A percentile compares a stretch with the other conserved stretches of the same genome.
Conservation (phyloP, 148 eudicot species). For the Fagopyrum homotropicum region DNA sequence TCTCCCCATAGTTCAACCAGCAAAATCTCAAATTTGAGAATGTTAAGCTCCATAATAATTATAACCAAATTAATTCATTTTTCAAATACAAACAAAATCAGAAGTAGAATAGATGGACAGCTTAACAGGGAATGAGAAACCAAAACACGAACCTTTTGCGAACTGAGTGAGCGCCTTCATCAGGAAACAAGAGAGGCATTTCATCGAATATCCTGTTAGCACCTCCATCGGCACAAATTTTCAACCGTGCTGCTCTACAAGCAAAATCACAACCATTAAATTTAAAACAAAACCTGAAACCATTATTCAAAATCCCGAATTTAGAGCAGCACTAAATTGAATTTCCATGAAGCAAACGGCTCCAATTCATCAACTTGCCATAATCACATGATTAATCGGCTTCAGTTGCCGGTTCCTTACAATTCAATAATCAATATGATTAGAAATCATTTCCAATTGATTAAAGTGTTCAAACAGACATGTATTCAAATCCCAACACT, state of each 20-base stretch:
- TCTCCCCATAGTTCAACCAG: no score
- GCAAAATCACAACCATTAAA: conserved; percentile 8
- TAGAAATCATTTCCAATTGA: background rate
- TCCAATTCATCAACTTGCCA: background rate
- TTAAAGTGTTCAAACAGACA: background rate
- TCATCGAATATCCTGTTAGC: conserved; percentile 77
- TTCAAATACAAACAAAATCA: no score
- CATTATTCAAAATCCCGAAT: background rate
- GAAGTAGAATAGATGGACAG: background rate
- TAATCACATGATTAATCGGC: no score
- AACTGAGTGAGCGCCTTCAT: conserved; percentile 33
- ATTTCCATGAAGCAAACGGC: background rate
- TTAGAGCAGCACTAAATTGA: background rate
- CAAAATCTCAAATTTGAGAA: no score
- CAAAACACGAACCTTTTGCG: conserved; percentile 40
- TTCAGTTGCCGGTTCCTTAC: no score
- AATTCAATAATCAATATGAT: no score
- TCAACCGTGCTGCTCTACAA: conserved; percentile 61
- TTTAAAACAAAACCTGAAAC: background rate
- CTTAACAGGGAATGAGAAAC: background rate
- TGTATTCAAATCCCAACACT: background rate
- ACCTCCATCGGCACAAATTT: conserved; percentile 90
- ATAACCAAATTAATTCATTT: conserved; percentile 26
- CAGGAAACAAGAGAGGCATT: conserved; percentile 56
- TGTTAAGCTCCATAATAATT: no score